Evolutionary conservation across 1,139 yeast genomes (phyloP), one percentile per base, ranked within the genome.

Genomic region (Diutina neorugosa): DNA sequence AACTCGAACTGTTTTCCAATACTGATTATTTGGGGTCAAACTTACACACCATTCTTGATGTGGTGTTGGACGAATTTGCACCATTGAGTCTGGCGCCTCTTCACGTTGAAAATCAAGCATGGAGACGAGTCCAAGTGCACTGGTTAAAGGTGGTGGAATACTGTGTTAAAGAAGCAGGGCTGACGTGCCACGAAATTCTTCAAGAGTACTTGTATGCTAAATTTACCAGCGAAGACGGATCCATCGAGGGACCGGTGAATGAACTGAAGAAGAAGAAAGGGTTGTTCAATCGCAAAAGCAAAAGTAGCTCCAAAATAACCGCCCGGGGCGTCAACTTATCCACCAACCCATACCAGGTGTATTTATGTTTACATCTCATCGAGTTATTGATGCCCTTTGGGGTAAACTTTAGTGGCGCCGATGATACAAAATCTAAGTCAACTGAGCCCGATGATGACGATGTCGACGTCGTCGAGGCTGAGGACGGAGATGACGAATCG

Each of bases 1-100:
- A 74, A 58, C 62, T 75, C 34, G 75, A 73, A 57, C 76, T 70
- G 57, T 70, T 73, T 54, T 78, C 74, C 57, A 67, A 71, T 54
- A 61, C 69, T 0, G 77, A 73, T 31, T 74, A 59, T 54, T 63
- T 74, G 44, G 60, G 76, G 0, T 50, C 55, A 3, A 70, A 69
- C 49, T 57, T 73, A 41, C 57, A 63, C 1, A 52, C 46, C 2
- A 67, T 74, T 40, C 56, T 75, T 34, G 75, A 71, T 51, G 52
- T 56, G 2, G 63, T 73, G 2, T 63, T 75, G 34, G 55, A 54
- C 40, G 71, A 69, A 54, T 73, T 74, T 55, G 63, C 64, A 20
- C 67, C 62, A 3, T 52, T 69, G 51, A 58, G 34, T 7, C 18
- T 60, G 51, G 51, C 54, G 27, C 55, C 56, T 4, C 58, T 59